These are phyloP conservation scores for Cordyceps pruinosa DNA, from an alignment of 2,329 filamentous ascomycete species.

Conservation along the genomic window DNA sequence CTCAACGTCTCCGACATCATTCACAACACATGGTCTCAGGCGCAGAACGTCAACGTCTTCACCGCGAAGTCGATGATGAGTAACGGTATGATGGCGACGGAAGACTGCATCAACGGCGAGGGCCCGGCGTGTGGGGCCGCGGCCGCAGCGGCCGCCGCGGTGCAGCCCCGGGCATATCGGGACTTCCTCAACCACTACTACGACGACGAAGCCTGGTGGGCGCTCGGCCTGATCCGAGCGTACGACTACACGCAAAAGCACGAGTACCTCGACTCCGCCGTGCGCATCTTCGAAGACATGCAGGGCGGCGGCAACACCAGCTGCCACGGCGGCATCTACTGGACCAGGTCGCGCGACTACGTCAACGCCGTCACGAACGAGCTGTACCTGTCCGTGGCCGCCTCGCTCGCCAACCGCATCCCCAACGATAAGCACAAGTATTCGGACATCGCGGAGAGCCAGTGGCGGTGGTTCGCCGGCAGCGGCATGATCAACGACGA, in stretches of 20 bases:
- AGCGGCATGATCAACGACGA: constrained; percentile 46
- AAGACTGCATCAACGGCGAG: constrained; percentile 26
- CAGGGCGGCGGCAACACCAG: constrained; percentile 38
- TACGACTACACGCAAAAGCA: constrained; percentile 46
- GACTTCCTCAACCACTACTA: constrained; percentile 48
- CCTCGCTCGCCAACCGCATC: constrained; percentile 45
- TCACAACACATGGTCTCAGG: constrained; percentile 38
- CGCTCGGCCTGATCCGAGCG: constrained; percentile 48
- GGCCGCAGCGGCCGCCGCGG: background rate
- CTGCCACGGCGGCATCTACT: constrained; percentile 50
- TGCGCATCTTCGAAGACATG: constrained; percentile 51
- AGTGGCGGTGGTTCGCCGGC: constrained; percentile 47
- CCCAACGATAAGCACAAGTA: constrained; percentile 31
- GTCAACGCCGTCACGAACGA: constrained; percentile 54
- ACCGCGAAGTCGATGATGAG: constrained; percentile 31
- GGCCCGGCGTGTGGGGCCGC: background rate
- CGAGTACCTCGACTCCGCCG: constrained; percentile 46
- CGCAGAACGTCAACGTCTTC: constrained; percentile 33
- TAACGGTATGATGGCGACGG: constrained; percentile 30
- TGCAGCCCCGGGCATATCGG: constrained; percentile 20
- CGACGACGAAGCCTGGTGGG: constrained; percentile 59
- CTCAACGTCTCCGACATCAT: constrained; percentile 36
- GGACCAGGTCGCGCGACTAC: constrained; percentile 44
- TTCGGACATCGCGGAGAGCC: constrained; percentile 39
- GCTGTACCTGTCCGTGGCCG: constrained; percentile 47